A percentile compares a stretch with the other conserved stretches of the same genome.
phyloP scores from a whole-genome alignment of 306 rosid genomes.

The Datisca glomerata region DNA sequence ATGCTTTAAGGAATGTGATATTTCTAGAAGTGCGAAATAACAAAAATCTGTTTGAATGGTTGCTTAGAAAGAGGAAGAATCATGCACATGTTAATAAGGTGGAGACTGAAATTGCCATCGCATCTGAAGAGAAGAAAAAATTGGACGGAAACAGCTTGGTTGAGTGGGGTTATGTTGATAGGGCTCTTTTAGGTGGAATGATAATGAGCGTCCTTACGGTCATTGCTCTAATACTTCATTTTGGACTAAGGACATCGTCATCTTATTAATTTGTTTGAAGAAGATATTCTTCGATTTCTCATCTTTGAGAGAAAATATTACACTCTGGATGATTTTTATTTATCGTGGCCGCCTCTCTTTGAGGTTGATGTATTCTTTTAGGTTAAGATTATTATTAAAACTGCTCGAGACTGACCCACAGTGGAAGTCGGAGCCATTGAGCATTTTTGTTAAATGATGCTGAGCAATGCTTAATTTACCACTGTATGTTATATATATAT shows the following conservation, averaged over 20 bases:
- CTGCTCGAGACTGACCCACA: no score
- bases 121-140: constrained; percentile 26
- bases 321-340: no score
- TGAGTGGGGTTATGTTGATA: constrained; percentile 54
- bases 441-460: no score
- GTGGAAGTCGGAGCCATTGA: no score
- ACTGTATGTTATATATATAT: no score
- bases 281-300: no score
- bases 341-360: no score
- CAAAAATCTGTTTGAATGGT: constrained; percentile 50
- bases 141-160: constrained; percentile 12
- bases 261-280: constrained; percentile 27
- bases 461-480: no score
- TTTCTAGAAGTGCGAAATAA: constrained; percentile 28
- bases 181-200: constrained; percentile 75
- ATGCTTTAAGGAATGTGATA: constrained; percentile 15
- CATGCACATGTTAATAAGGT: constrained; percentile 21
- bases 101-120: constrained; percentile 28
- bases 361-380: no score
- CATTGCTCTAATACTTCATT: constrained; percentile 35
- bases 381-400: no score
- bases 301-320: no score
- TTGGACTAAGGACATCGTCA: constrained; percentile 28
- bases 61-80: constrained; percentile 52
- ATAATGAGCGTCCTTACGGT: constrained; percentile 57